A percentile compares a stretch with the other conserved stretches of the same genome.
phyloP scores from a whole-genome alignment of 805 yeast species.

The Pichia thaimueangensis region DNA sequence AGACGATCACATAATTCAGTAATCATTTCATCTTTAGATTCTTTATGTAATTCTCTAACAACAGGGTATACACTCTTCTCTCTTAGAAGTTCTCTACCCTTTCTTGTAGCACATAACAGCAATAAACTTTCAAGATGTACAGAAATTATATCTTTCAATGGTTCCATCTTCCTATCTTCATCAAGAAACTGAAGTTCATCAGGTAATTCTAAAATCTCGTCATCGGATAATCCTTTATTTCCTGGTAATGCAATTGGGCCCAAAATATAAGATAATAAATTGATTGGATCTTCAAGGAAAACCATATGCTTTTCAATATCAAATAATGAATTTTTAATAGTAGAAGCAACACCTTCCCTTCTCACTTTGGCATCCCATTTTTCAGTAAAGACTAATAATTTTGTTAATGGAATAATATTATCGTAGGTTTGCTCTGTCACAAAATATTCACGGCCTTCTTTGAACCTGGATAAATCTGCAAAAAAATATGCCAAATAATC shows the following conservation, averaged over 20 bases:
- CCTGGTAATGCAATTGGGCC: slow-evolving; percentile 72
- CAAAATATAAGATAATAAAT: slow-evolving; percentile 73
- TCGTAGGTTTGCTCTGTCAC: slow-evolving; percentile 69
- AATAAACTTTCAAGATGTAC: slow-evolving; percentile 76
- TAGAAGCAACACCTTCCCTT: slow-evolving; percentile 88
- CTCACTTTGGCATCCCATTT: slow-evolving; percentile 70
- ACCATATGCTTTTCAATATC: slow-evolving; percentile 63
- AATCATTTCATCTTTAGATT: slow-evolving; percentile 35
- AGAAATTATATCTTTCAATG: slow-evolving; percentile 53
- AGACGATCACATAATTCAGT: slow-evolving; percentile 72
- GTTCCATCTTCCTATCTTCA: slow-evolving; percentile 72
- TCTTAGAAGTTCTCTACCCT: slow-evolving; percentile 71
- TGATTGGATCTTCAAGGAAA: slow-evolving; percentile 57
- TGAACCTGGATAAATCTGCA: slow-evolving; percentile 80
- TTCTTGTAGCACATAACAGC: slow-evolving; percentile 68
- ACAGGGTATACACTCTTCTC: slow-evolving; percentile 79
- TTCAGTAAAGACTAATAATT: slow-evolving; percentile 76
- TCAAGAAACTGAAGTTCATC: slow-evolving; percentile 79
- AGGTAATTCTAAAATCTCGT: slow-evolving; percentile 82
- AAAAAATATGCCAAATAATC: slow-evolving; percentile 85
- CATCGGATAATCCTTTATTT: slow-evolving; percentile 55
- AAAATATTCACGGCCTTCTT: slow-evolving; percentile 70
- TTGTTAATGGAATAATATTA: slow-evolving; percentile 70
- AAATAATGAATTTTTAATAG: slow-evolving; percentile 84
- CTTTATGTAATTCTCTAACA: slow-evolving; percentile 78